These are phyloP conservation scores for Trametes hirsuta DNA, from an alignment of 1,284 basidiomycete genomes.

Conservation along the genomic window DNA sequence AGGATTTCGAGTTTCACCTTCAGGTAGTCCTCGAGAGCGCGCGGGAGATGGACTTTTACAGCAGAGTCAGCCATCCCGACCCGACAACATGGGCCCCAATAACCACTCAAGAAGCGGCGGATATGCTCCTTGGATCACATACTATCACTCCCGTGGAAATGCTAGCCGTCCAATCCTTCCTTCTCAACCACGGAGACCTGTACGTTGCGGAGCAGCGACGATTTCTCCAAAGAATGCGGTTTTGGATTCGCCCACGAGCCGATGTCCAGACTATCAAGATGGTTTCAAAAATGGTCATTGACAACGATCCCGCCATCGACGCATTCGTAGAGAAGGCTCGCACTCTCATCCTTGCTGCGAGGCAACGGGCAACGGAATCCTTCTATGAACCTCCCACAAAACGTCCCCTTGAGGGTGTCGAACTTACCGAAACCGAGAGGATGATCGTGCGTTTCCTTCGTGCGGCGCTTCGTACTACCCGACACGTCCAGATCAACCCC, in stretches of 20 bases:
- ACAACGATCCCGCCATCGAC: constrained; percentile 46
- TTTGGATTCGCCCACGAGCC: constrained; percentile 69
- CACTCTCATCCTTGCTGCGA: constrained; percentile 43
- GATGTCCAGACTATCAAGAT: constrained; percentile 61
- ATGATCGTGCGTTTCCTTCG: constrained; percentile 70
- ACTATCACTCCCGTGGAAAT: constrained; percentile 40
- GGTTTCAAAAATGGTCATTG: constrained; percentile 57
- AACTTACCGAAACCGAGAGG: constrained; percentile 57
- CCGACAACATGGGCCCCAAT: constrained; percentile 54
- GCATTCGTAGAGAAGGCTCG: constrained; percentile 64
- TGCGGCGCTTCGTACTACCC: constrained; percentile 60
- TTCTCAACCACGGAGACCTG: constrained; percentile 67
- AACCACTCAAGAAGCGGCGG: constrained; percentile 53
- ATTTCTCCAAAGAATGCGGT: constrained; percentile 62
- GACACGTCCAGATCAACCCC: constrained; percentile 67
- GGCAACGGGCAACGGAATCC: constrained; percentile 34
- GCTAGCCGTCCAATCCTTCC: constrained; percentile 74
- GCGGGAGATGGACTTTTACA: constrained; percentile 47
- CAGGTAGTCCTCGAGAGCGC: constrained; percentile 36
- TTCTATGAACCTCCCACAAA: constrained; percentile 40
- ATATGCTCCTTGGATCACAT: constrained; percentile 40
- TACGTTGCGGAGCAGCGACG: constrained; percentile 65
- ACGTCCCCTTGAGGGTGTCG: constrained; percentile 30
- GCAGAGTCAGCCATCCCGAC: constrained; percentile 47
- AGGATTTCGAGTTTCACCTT: constrained; percentile 37